Base-by-base conservation (phyloP, 1,284 basidiomycete species). In the Schizophyllum amplum region DNA sequence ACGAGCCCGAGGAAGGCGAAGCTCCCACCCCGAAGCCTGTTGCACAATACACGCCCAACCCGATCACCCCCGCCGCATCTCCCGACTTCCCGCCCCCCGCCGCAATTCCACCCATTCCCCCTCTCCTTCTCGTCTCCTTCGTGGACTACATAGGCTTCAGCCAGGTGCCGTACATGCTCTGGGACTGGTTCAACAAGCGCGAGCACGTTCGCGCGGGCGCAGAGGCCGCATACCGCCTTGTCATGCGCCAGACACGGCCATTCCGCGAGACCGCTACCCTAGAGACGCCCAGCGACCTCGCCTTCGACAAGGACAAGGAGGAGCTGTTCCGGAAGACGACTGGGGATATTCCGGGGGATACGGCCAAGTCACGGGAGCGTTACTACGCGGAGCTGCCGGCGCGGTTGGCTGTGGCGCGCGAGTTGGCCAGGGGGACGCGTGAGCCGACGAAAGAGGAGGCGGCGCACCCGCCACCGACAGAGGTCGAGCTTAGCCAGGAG, bases 131-230 rank as follows among this genome's bases (percentile, higher is more conserved):
- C 57, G 85, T 98, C 27, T 83, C 91, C n/a, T 98, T 92, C 72
- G 79, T 82, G 55, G 89, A 96, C 67, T 80, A 90, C 63, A 81
- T 98, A 57, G 95, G 96, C 15, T 84, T 97, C 71, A 79, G 78
- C 47, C 91, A 93, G 66, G 87, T 98, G 60, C 94, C 95, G 4
- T 72, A 82, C 62, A 95, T 97, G 87, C 83, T 98, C 56, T 87
- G 84, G 79, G 88, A 88, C 64, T 96, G 93, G 72, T 98, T 98
- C 78, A 94, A 94, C 66, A 86, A 91, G 68, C 85, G 93, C n/a
- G 73, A 84, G 55, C 84, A 88, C 63, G 92, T 92, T 5, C 79
- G 73, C 4, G 72, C 81, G 20, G 95, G 95, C 47, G 90, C 89
- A 17, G 87, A 97, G 63, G 87, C 88, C 7, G 94, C 86, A 0